Evolutionary conservation across 495 filamentous ascomycete species (phyloP), one percentile per base, ranked within the genome.

Genomic region (Talaromyces wortmannii): DNA sequence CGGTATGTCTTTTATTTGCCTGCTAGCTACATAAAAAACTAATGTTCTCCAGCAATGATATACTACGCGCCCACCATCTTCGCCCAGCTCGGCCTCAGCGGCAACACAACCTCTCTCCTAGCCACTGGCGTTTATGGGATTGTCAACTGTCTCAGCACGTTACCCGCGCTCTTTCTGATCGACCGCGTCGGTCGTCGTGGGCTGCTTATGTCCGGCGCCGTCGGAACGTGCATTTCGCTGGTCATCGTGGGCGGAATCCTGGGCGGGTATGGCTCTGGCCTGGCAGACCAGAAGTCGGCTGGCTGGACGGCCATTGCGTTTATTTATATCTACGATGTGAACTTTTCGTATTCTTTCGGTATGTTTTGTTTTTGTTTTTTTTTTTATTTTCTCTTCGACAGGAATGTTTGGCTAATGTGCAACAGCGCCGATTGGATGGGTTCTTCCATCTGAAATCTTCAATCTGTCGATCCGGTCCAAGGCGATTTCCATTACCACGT

Each of bases 81-180:
- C 76, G 63, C 69, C 31, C 73, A 81, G 43, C 78, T 94, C 2
- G 89, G 89, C 3, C 74, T 90, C 36, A 69, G 63, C 60, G 64
- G 68, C 47, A 90, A 79, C 60, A 81, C 84, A 0, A 83, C 78
- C 6, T 85, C 83, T 0, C 81, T 92, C 7, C 77, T 92, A 4
- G 88, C 88, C 4, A 91, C 89, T 0, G 89, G 88, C 33, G 88
- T 92, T 0, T 87, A 90, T 33, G 87, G 88, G 32, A 86, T 92
- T 57, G 84, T 84, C 61, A 87, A 91, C 79, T 88, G 88, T 64
- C 63, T 78, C 40, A 84, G 87, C 64, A 96, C 90, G 1, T 67
- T 88, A 44, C 74, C 83, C n/a, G 88, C 90, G 3, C 81, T 95
- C 43, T 64, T 83, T 40, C 71, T 86, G 50, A 91, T 95, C 58